These are phyloP conservation scores for Asterionellopsis glacialis DNA, from an alignment of 108 stramenopile genomes.

Conservation along the genomic window DNA sequence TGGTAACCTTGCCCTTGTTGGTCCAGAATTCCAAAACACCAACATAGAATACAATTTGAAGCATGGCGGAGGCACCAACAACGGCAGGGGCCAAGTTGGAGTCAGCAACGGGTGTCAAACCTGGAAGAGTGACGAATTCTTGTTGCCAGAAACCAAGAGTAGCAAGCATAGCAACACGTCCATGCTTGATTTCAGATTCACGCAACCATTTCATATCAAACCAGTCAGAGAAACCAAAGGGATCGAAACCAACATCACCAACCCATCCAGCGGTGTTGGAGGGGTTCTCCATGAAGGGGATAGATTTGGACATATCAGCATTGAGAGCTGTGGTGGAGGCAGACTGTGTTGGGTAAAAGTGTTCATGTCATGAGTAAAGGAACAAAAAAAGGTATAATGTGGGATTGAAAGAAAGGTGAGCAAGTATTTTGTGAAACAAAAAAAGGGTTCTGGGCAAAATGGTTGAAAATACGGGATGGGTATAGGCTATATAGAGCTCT, in stretches of 20 bases:
- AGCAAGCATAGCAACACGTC: conserved; percentile 93
- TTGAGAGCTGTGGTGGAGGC: conserved; percentile 48
- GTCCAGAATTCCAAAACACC: conserved; percentile 83
- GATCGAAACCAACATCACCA: conserved; percentile 91
- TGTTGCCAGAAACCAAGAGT: conserved; percentile 71
- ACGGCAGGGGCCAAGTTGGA: conserved; percentile 74
- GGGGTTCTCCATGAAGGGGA: conserved; percentile 77
- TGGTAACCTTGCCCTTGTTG: conserved; percentile 88
- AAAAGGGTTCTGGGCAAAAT: not conserved
- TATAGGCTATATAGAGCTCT: no score
- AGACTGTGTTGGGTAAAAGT: not conserved
- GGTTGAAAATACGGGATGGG: not conserved
- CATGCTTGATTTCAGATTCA: conserved; percentile 97
- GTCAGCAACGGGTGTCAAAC: conserved; percentile 76
- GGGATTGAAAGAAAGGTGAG: conserved; percentile 1
- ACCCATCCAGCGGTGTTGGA: conserved; percentile 66
- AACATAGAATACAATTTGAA: conserved; percentile 77
- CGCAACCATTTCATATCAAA: conserved; percentile 96
- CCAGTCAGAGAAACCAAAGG: conserved; percentile 83
- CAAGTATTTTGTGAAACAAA: conserved; percentile 3
- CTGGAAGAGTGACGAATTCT: conserved; percentile 78
- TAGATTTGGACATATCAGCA: conserved; percentile 81
- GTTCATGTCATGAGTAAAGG: conserved; percentile 2
- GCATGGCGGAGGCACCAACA: conserved; percentile 75
- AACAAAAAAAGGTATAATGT: not conserved